Evolutionary conservation across 2,329 filamentous ascomycete species (phyloP), one percentile per base, ranked within the genome.

Genomic region (Pestalotiopsis sp.): DNA sequence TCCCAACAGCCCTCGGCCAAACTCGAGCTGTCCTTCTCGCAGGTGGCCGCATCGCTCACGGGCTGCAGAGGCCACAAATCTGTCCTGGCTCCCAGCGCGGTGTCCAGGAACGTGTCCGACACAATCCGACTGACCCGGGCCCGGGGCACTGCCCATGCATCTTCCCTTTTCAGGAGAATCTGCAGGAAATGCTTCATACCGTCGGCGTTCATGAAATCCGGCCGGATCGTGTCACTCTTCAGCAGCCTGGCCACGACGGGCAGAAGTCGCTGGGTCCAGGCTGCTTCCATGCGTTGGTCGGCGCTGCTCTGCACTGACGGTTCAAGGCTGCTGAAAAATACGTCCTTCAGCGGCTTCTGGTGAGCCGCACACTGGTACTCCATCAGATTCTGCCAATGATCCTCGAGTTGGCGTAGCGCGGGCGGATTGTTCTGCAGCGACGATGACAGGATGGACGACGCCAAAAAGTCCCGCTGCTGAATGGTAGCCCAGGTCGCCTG

Each of bases 51-150:
- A 27, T 76, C 76, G 52, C 76, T 73, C 63, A 78, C 78, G 4
- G 74, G 71, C 23, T 72, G 73, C 25, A 71, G 81, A 0, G 89
- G 89, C 88, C 88, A 91, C 70, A 87, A 79, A 0, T 88, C 87
- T 20, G 85, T 71, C 27, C 81, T 80, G 2, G 89, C 89, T 56
- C 89, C 89, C 84, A 91, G 89, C 68, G 87, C 84, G 70, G 86
- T 84, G 74, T 92, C 90, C n/a, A 92, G 80, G 75, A 92, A 92
- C 69, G 85, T 90, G 74, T 92, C 90, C 41, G 87, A 82, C 36
- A 91, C 83, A 68, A 92, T 82, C 69, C 89, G 83, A 1, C 86
- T 88, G 27, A 87, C 85, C 74, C 86, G 88, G 69, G 83, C 84
- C 75, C 86, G 84, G 5, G 86, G 84, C 1, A 79, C 75, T 14